A percentile compares a stretch with the other conserved stretches of the same genome.
Conservation (phyloP, 139 green algal species). For the Tetraselmis striata region DNA sequence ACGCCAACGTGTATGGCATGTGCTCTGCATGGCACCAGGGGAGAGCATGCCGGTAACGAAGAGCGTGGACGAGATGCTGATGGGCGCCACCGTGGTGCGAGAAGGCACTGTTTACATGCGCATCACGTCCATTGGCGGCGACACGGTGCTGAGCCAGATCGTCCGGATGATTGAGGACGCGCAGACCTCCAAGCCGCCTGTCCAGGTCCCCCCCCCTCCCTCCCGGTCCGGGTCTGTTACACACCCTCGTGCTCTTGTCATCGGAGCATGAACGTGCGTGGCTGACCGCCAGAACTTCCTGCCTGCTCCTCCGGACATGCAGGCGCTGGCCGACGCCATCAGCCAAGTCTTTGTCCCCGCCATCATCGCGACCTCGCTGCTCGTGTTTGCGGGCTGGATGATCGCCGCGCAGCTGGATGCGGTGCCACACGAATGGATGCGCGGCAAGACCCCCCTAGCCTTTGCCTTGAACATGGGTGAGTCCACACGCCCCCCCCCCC, state of each 20-base stretch:
- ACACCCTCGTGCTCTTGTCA: too few relatives aligned
- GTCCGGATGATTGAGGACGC: conserved; percentile 44
- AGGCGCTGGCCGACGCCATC: conserved; percentile 21
- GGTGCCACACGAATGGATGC: conserved; percentile 26
- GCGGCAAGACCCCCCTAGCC: conserved; percentile 23
- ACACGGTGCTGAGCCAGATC: conserved; percentile 34
- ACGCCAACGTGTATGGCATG: too few relatives aligned
- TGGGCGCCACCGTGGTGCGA: conserved; percentile 21
- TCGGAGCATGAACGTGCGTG: too few relatives aligned
- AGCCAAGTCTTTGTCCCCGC: conserved; percentile 34
- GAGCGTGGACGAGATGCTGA: conserved; percentile 25
- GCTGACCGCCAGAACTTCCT: too few relatives aligned
- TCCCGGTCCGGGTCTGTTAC: too few relatives aligned
- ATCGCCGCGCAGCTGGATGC: neutral
- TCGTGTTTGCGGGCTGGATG: neutral
- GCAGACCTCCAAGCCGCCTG: conserved; percentile 48
- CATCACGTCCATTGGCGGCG: neutral
- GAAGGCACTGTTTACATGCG: neutral
- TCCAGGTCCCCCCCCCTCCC: too few relatives aligned
- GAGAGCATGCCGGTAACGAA: conserved; percentile 36
- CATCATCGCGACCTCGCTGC: conserved; percentile 18
- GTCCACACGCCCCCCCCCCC: too few relatives aligned
- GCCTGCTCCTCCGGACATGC: too few relatives aligned
- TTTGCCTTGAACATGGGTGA: conserved; percentile 39
- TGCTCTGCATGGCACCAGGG: conserved; percentile 50